Percentiles rank a stretch among this genome's conserved stretches.
Conservation (phyloP, 129 eudicot genomes). For the Apium graveolens region DNA sequence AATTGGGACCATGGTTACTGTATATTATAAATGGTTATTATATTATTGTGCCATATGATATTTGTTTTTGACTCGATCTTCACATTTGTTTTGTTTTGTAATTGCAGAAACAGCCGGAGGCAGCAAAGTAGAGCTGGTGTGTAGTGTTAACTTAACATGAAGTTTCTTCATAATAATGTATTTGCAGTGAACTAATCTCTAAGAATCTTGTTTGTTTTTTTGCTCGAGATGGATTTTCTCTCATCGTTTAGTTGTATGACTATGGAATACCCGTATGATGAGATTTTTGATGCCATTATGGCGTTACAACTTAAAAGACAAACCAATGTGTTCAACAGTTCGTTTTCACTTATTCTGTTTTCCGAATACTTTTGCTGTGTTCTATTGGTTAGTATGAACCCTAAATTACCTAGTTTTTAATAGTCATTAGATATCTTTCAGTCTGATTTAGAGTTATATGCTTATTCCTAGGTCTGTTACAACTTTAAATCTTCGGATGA, state of each 20-base stretch:
- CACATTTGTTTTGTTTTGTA: neutral
- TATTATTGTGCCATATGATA: neutral
- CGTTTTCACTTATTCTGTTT: neutral
- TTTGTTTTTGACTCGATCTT: neutral
- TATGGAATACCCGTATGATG: neutral
- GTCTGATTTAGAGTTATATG: neutral
- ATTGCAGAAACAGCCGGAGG: conserved; percentile 1
- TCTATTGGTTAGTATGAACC: neutral
- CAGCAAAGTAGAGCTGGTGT: conserved; percentile 5
- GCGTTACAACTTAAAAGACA: neutral
- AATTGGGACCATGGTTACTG: neutral
- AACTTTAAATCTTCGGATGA: neutral
- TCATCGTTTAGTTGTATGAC: neutral
- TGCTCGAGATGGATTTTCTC: neutral
- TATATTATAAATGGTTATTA: neutral
- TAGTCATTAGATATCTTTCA: neutral
- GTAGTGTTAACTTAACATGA: neutral
- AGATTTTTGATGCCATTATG: neutral
- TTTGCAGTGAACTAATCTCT: neutral
- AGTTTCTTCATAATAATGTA: neutral
- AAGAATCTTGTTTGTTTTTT: neutral
- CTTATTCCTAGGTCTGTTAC: neutral
- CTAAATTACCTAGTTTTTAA: neutral
- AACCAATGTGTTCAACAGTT: neutral
- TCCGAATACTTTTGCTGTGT: neutral